A percentile compares a stretch with the other conserved stretches of the same genome.
phyloP scores from a whole-genome alignment of 441 rosid genomes.

The Melastoma candidum region DNA sequence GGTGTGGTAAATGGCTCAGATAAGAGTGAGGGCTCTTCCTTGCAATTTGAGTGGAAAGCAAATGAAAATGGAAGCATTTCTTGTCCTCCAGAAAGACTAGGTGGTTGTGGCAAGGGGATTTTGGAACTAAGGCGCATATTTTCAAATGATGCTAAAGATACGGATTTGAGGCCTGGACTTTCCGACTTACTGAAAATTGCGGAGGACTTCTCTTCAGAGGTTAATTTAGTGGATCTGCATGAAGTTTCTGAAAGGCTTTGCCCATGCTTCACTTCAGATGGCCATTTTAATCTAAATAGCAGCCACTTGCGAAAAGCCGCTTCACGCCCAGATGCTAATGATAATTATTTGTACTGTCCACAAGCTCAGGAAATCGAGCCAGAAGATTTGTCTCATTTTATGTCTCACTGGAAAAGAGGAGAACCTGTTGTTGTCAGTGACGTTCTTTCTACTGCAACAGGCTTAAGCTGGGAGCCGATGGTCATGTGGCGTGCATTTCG shows the following conservation, averaged over 20 bases:
- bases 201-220: no score
- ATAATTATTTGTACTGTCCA: constrained; percentile 20
- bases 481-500: constrained; percentile 24
- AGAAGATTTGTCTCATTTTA: constrained; percentile 17
- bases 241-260: background rate
- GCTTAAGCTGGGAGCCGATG: constrained; percentile 27
- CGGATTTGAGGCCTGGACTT: no score
- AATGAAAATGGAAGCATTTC: no score
- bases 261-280: no score
- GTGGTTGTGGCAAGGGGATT: no score
- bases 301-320: constrained; percentile 17
- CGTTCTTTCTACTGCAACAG: constrained; percentile 15
- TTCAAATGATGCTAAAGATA: no score
- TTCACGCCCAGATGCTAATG: constrained; percentile 13
- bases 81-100: no score
- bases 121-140: no score
- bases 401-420: constrained; percentile 19
- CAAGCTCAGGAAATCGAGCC: constrained; percentile 11
- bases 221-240: background rate
- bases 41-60: no score
- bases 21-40: no score
- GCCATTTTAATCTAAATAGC: background rate
- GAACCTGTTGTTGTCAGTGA: constrained; percentile 18
- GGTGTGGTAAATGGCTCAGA: no score
- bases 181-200: no score